A percentile compares a stretch with the other conserved stretches of the same genome.
These are phyloP conservation scores for Neonectria ditissima DNA, from an alignment of 2,329 filamentous ascomycete genomes.

Conservation along the genomic window DNA sequence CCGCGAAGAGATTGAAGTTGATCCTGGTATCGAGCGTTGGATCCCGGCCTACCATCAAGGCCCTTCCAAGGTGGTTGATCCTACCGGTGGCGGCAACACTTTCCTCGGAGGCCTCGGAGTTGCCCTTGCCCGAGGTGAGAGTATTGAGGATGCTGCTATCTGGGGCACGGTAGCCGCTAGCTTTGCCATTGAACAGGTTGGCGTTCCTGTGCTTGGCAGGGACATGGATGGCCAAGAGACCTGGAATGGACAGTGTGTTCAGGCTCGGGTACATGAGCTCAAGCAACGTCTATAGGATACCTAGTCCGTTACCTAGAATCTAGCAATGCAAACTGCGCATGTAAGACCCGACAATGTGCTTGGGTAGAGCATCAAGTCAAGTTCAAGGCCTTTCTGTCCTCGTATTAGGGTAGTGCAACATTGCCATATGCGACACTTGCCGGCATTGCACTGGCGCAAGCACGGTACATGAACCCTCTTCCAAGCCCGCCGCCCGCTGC, in stretches of 20 bases:
- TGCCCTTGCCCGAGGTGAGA: slow-evolving; percentile 69
- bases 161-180: slow-evolving; percentile 88
- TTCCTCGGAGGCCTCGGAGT: slow-evolving; percentile 77
- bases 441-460: slow-evolving; percentile 9
- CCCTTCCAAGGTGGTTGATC: slow-evolving; percentile 77
- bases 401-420: neutral
- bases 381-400: slow-evolving; percentile 15
- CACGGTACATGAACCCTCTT: neutral
- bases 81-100: slow-evolving; percentile 93
- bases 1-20: slow-evolving; percentile 69
- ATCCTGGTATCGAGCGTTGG: slow-evolving; percentile 77
- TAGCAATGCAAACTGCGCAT: slow-evolving; percentile 4
- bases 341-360: slow-evolving; percentile 7
- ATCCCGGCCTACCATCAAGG: slow-evolving; percentile 79
- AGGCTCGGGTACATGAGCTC: slow-evolving; percentile 65
- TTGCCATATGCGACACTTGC: neutral
- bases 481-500: neutral
- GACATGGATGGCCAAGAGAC: slow-evolving; percentile 62
- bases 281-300: slow-evolving; percentile 52
- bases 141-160: slow-evolving; percentile 76
- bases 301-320: neutral
- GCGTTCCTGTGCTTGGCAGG: slow-evolving; percentile 73
- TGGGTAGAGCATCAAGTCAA: slow-evolving; percentile 27
- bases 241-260: slow-evolving; percentile 71
- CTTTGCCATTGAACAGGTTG: slow-evolving; percentile 95